A percentile compares a stretch with the other conserved stretches of the same genome.
Conservation (phyloP, 2,329 filamentous ascomycete genomes). For the Epichloe sp. region DNA sequence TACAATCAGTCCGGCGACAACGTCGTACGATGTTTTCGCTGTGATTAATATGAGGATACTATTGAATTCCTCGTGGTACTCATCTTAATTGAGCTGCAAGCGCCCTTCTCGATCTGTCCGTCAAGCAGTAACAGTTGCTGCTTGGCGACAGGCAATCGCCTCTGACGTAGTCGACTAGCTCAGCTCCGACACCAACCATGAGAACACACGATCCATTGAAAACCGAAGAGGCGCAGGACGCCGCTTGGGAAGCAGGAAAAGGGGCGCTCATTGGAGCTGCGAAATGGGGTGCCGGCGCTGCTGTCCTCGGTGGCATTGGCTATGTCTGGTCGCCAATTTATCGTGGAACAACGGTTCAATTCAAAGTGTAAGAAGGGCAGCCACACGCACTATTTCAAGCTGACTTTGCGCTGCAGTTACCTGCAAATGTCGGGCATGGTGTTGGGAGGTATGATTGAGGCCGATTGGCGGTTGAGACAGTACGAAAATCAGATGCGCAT, state of each 20-base stretch:
- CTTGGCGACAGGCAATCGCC: background rate
- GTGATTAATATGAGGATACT: background rate
- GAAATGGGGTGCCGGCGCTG: constrained; percentile 60
- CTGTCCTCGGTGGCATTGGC: constrained; percentile 47
- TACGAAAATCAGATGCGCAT: constrained; percentile 55
- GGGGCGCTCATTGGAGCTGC: constrained; percentile 54
- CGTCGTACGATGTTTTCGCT: background rate
- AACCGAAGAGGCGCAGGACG: constrained; percentile 53
- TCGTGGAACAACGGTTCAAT: constrained; percentile 57
- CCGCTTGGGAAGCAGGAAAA: constrained; percentile 56
- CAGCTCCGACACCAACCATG: constrained; percentile 19
- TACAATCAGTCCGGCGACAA: background rate
- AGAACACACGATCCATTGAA: constrained; percentile 43
- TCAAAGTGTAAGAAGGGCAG: constrained; percentile 52
- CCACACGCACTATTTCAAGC: background rate
- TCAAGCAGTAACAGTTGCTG: background rate
- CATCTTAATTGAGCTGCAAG: background rate
- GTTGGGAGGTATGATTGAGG: constrained; percentile 64
- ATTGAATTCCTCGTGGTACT: background rate
- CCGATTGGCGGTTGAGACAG: constrained; percentile 51
- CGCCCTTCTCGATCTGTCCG: background rate
- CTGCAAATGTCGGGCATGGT: constrained; percentile 79
- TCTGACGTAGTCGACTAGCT: background rate
- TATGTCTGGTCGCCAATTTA: constrained; percentile 59
- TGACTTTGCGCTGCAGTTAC: constrained; percentile 38